These are phyloP conservation scores for Melanomma pulvis-pyrius DNA, from an alignment of 495 filamentous ascomycete genomes.

Conservation along the genomic window DNA sequence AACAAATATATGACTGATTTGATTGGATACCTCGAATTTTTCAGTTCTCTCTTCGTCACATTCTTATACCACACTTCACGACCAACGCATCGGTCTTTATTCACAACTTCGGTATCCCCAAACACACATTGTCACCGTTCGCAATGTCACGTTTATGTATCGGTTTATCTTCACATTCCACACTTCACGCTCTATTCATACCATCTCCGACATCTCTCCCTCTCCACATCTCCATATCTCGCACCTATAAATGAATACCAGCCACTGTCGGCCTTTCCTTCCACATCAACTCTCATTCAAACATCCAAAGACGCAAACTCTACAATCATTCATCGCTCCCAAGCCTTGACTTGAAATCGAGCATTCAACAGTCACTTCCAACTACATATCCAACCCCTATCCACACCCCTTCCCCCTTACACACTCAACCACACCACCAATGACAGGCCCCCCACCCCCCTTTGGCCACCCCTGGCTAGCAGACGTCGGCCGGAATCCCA, in stretches of 20 bases:
- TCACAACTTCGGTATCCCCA: too few relatives aligned
- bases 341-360: background rate
- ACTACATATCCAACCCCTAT: background rate
- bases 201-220: background rate
- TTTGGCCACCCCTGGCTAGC: constrained; percentile 8
- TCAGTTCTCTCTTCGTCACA: too few relatives aligned
- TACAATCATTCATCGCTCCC: background rate
- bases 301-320: background rate
- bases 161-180: background rate
- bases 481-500: constrained; percentile 24
- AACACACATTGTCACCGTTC: too few relatives aligned
- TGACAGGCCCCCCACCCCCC: constrained; percentile 10
- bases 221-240: background rate
- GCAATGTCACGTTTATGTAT: too few relatives aligned
- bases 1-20: too few relatives aligned
- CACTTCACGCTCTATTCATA: background rate
- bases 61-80: too few relatives aligned
- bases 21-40: too few relatives aligned
- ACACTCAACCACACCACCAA: background rate
- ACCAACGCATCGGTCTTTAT: too few relatives aligned
- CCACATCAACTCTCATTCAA: background rate
- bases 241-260: background rate
- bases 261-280: too few relatives aligned
- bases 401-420: background rate
- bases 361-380: background rate